phyloP scores from a whole-genome alignment of 2,329 filamentous ascomycete genomes.

The Fusarium tuaranense region DNA sequence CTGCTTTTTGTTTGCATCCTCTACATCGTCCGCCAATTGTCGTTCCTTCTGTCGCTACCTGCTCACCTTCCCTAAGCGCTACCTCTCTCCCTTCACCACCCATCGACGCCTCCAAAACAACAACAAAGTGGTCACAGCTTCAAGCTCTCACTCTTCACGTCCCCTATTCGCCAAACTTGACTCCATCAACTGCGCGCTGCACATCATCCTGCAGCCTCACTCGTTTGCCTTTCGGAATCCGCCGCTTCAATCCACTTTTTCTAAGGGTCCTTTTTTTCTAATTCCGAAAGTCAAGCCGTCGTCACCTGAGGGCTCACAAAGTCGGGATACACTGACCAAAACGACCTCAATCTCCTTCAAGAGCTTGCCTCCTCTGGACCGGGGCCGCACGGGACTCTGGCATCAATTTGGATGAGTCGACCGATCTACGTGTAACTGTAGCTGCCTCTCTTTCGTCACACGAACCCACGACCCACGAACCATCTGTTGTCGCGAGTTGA shows the following conservation, averaged over 20 bases:
- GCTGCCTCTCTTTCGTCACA: constrained; percentile 3
- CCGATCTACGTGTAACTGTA: constrained; percentile 20
- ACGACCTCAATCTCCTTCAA: constrained; percentile 16
- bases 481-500: background rate
- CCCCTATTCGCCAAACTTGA: constrained; percentile 2
- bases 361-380: background rate
- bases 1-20: constrained; percentile 31
- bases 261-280: constrained; percentile 6
- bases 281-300: constrained; percentile 25
- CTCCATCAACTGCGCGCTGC: constrained; percentile 3
- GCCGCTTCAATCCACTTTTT: constrained; percentile 17
- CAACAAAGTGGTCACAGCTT: constrained; percentile 16
- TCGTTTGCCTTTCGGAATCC: background rate
- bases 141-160: constrained; percentile 16
- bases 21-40: constrained; percentile 34
- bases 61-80: constrained; percentile 27
- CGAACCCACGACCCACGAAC: constrained; percentile 17
- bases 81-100: background rate
- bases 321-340: constrained; percentile 1
- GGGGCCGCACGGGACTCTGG: constrained; percentile 19
- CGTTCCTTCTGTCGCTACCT: constrained; percentile 30
- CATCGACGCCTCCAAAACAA: background rate
- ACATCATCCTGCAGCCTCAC: constrained; percentile 12
- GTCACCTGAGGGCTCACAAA: constrained; percentile 4
- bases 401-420: constrained; percentile 16